Evolutionary conservation across 768 basidiomycete species (phyloP).

Genomic region (Serendipita vermifera): DNA sequence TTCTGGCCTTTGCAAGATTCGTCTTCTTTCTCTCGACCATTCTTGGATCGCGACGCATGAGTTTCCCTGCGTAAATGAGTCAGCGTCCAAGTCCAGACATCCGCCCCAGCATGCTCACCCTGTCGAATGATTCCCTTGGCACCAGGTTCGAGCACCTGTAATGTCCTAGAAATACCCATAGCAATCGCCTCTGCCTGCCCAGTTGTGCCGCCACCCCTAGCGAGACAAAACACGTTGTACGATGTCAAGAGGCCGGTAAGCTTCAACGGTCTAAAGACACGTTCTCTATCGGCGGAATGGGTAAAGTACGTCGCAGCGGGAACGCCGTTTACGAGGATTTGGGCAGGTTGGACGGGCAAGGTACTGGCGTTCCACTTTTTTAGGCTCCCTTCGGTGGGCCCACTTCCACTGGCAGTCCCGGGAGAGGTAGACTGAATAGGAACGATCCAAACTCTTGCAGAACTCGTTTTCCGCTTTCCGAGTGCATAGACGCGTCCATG

Average conservation of each 20-base stretch:
- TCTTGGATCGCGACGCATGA: slow-evolving; percentile 82
- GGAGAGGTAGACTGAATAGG: slow-evolving; percentile 29
- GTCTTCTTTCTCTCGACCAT: slow-evolving; percentile 99
- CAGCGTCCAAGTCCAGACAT: slow-evolving; percentile 6
- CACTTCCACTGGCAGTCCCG: not conserved
- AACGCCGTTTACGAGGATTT: slow-evolving; percentile 74
- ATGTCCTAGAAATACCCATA: slow-evolving; percentile 60
- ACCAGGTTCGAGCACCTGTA: slow-evolving; percentile 57
- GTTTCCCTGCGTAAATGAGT: slow-evolving; percentile 44
- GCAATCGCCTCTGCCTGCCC: slow-evolving; percentile 86
- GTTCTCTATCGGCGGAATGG: slow-evolving; percentile 61
- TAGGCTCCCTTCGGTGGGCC: no score
- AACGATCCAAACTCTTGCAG: slow-evolving; percentile 90
- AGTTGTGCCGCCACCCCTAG: slow-evolving; percentile 77
- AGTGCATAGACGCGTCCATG: slow-evolving; percentile 76
- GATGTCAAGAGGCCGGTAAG: slow-evolving; percentile 72
- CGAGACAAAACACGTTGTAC: slow-evolving; percentile 55
- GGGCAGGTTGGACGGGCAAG: slow-evolving; percentile 38
- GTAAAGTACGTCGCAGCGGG: slow-evolving; percentile 73
- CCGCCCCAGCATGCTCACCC: slow-evolving; percentile 36
- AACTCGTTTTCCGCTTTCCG: slow-evolving; percentile 79
- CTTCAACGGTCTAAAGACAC: slow-evolving; percentile 69
- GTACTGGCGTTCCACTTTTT: no score
- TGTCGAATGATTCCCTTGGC: slow-evolving; percentile 52
- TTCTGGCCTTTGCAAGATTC: slow-evolving; percentile 80